phyloP scores from a whole-genome alignment of 345 rosid genomes.

The Erysimum cheiranthoides region DNA sequence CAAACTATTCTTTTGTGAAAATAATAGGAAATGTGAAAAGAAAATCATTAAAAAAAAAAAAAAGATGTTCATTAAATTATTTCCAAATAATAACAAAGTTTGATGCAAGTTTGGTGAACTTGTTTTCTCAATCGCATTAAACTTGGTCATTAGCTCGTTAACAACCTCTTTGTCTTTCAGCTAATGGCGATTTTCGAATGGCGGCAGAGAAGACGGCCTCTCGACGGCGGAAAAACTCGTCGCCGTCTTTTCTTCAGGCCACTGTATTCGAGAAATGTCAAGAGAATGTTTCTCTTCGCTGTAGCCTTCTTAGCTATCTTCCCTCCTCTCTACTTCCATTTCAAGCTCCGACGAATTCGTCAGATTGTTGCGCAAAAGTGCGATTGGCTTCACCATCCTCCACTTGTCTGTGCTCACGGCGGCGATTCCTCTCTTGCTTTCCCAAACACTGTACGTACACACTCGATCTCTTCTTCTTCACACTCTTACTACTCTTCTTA shows the following conservation, averaged over 20 bases:
- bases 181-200: slow-evolving; percentile 43
- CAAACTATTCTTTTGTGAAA: too few relatives aligned
- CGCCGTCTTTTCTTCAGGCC: slow-evolving; percentile 42
- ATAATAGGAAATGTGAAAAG: too few relatives aligned
- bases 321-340: slow-evolving; percentile 89
- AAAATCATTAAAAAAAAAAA: too few relatives aligned
- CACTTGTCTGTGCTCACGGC: slow-evolving; percentile 98
- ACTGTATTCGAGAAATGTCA: slow-evolving; percentile 45
- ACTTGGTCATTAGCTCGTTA: not conserved
- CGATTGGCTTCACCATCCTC: slow-evolving; percentile 83
- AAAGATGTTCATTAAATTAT: too few relatives aligned
- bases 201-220: slow-evolving; percentile 44
- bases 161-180: not conserved
- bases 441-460: slow-evolving; percentile 72
- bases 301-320: slow-evolving; percentile 68
- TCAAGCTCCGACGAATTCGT: slow-evolving; percentile 74
- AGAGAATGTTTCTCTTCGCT: slow-evolving; percentile 58
- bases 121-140: not conserved
- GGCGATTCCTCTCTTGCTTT: slow-evolving; percentile 86
- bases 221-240: slow-evolving; percentile 44
- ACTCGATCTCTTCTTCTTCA: slow-evolving; percentile 32
- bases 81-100: too few relatives aligned
- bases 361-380: slow-evolving; percentile 62
- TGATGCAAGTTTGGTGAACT: slow-evolving; percentile 3
- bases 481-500: slow-evolving; percentile 8